Evolutionary conservation across 805 yeast genomes (phyloP), one percentile per base, ranked within the genome.

Genomic region (Wickerhamiella lipophila): DNA sequence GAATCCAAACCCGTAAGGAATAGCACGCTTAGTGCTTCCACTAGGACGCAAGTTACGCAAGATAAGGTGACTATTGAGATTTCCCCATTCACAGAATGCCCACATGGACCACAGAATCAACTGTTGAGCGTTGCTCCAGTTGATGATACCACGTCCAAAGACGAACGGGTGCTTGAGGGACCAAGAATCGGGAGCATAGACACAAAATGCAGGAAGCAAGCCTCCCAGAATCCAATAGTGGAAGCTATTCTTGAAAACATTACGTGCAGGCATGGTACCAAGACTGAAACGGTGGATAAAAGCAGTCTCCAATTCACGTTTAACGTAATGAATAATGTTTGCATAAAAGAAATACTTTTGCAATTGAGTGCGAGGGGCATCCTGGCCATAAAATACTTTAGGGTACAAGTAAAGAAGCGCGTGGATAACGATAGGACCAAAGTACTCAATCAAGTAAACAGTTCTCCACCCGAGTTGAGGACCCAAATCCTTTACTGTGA

Each of bases 171-270:
- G 39, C 30, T 42, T 42, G 16, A 56, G 42, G 19, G 55, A 54
- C 55, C 60, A 62, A 46, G 67, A 56, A 13, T 55, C 52, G 9
- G 75, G 75, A 2, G 69, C 68, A 47, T 76, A 77, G 23, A 71
- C 63, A 55, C 75, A 78, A 53, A 66, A 67, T 3, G 78, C 74
- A 52, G 77, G 64, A 52, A 72, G 63, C 11, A 75, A 61, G 7
- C 97, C 96, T 49, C 87, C 81, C 55, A 89, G 69, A n/a, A 84
- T 64, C 96, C 96, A 89, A 68, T 92, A 92, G 64, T 92, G 96
- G 55, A 75, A 70, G 35, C 87, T 80, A 69, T 92, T 92, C 68
- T 88, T 86, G 73, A 89, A 83, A 51, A 92, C 67, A 65, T 86
- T 83, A 63, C 77, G 75, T 39, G 83, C 59, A 3, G 98, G 98